These are phyloP conservation scores for Hirsutella minnesotensis DNA, from an alignment of 2,329 filamentous ascomycete species.

Conservation along the genomic window DNA sequence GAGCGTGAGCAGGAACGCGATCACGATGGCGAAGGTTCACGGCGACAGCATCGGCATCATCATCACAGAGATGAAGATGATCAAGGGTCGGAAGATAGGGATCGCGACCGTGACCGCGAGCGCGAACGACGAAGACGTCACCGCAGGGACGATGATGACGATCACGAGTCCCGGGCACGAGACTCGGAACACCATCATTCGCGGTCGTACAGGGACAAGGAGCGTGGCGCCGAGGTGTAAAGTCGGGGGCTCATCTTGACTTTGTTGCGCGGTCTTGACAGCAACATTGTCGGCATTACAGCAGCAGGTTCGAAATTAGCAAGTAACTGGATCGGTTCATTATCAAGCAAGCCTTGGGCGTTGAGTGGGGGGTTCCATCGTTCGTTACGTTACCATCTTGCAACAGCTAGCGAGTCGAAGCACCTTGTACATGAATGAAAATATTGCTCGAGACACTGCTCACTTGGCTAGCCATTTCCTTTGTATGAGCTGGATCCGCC, in stretches of 20 bases:
- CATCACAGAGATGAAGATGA: constrained; percentile 19
- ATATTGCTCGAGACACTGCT: no score
- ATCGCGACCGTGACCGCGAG: constrained; percentile 3
- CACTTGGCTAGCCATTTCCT: no score
- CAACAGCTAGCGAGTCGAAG: no score
- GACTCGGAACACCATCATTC: constrained; percentile 9
- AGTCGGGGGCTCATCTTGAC: background rate
- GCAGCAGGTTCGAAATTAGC: no score
- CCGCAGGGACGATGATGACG: constrained; percentile 10
- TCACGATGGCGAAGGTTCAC: constrained; percentile 12
- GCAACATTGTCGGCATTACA: background rate
- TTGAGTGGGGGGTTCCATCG: no score
- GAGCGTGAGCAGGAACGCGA: constrained; percentile 16
- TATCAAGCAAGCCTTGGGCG: no score
- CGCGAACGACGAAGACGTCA: constrained; percentile 11
- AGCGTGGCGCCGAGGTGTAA: constrained; percentile 5
- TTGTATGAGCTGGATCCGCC: no score
- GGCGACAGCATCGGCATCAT: constrained; percentile 19
- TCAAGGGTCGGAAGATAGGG: constrained; percentile 1
- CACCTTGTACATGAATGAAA: no score
- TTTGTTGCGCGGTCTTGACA: background rate
- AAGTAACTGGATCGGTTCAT: no score
- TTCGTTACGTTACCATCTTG: no score
- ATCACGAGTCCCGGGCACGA: constrained; percentile 1
- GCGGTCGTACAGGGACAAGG: constrained; percentile 11